These are phyloP conservation scores for Boeremia lycopersici DNA, from an alignment of 2,329 filamentous ascomycete species.

Conservation along the genomic window DNA sequence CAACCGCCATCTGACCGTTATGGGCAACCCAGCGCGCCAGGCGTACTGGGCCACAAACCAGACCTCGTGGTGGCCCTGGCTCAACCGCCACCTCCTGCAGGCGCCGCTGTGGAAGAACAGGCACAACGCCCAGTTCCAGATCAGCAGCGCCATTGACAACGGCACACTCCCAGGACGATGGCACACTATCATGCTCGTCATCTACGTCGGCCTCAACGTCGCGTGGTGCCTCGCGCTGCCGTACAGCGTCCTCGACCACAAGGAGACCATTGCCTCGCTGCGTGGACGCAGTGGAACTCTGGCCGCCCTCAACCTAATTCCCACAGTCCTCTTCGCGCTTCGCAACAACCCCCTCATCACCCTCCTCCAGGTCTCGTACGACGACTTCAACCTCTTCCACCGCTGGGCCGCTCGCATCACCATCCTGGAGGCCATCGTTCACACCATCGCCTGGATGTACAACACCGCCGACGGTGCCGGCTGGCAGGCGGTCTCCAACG, in stretches of 20 bases:
- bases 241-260: constrained; percentile 56
- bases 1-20: constrained; percentile 53
- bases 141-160: constrained; percentile 71
- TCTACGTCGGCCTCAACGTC: constrained; percentile 75
- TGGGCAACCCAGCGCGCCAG: constrained; percentile 50
- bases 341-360: constrained; percentile 92
- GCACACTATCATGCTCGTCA: constrained; percentile 70
- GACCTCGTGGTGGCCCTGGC: constrained; percentile 58
- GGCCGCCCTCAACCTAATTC: constrained; percentile 87
- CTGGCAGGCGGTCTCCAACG: constrained; percentile 62
- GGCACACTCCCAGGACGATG: constrained; percentile 82
- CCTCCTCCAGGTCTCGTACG: constrained; percentile 85
- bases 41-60: constrained; percentile 55
- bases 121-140: constrained; percentile 76
- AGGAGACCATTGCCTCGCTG: constrained; percentile 75
- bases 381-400: constrained; percentile 92
- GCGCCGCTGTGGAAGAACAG: constrained; percentile 75
- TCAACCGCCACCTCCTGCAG: constrained; percentile 69
- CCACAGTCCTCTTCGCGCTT: constrained; percentile 83
- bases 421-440: constrained; percentile 70
- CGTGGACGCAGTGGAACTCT: constrained; percentile 85
- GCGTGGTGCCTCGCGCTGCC: constrained; percentile 76
- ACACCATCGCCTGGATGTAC: constrained; percentile 75
- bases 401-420: constrained; percentile 81
- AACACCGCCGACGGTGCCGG: constrained; percentile 67